Evolutionary conservation across 495 filamentous ascomycete species (phyloP).

Genomic region (Tuber melanosporum): DNA sequence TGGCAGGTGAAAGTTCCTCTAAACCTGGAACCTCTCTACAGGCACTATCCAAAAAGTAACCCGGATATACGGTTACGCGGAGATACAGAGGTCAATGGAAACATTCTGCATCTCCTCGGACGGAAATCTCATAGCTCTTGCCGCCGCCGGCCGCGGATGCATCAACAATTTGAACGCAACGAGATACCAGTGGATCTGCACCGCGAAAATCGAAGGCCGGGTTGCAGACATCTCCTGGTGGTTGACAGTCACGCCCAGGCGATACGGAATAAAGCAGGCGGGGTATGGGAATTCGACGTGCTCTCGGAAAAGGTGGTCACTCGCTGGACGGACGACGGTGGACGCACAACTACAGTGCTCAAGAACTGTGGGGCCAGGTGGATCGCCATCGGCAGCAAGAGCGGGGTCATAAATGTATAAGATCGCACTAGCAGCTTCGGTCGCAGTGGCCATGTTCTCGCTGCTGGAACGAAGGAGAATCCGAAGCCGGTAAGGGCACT

Average conservation of each 20-base stretch:
- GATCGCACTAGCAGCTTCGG: conserved; percentile 60
- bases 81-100: conserved; percentile 77
- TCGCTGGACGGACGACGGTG: too few species aligned
- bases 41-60: too few species aligned
- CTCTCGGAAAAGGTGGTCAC: conserved; percentile 57
- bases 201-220: conserved; percentile 70
- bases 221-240: conserved; percentile 90
- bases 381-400: conserved; percentile 76
- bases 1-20: too few species aligned
- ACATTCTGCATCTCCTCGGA: conserved; percentile 74
- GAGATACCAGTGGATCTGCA: conserved; percentile 79
- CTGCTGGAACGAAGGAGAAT: conserved; percentile 52
- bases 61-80: conserved; percentile 71
- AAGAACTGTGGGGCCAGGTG: conserved; percentile 57
- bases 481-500: conserved; percentile 65
- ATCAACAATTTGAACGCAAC: conserved; percentile 74
- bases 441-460: conserved; percentile 41
- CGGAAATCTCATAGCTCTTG: too few species aligned
- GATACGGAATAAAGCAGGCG: conserved; percentile 75
- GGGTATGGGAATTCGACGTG: conserved; percentile 82
- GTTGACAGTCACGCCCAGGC: conserved; percentile 62
- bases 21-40: too few species aligned
- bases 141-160: conserved; percentile 69
- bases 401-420: conserved; percentile 87
- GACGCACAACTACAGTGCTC: conserved; percentile 73